Evolutionary conservation across 2,329 filamentous ascomycete species (phyloP).

Genomic region (Fusarium praegraminearum): DNA sequence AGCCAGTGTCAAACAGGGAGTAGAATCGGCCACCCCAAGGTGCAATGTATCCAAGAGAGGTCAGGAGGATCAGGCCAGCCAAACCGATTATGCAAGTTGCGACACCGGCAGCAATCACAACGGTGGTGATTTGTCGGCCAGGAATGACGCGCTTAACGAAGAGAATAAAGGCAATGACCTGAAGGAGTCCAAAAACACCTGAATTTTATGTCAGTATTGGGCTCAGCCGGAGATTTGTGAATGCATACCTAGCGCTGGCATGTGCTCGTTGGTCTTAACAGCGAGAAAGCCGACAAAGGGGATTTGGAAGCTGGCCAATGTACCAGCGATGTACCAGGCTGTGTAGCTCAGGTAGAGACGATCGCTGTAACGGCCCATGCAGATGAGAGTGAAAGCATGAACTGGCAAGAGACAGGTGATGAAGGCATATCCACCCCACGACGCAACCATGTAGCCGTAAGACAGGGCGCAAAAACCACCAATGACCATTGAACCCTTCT

Average conservation of each 20-base stretch:
- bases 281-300: conserved; percentile 98
- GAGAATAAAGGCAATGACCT: conserved; percentile 91
- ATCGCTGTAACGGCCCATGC: conserved; percentile 96
- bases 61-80: conserved; percentile 83
- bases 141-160: conserved; percentile 90
- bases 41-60: conserved; percentile 89
- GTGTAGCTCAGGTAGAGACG: conserved; percentile 96
- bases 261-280: conserved; percentile 97
- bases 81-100: conserved; percentile 79
- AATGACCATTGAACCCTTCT: conserved; percentile 97
- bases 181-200: conserved; percentile 96
- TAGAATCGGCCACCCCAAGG: conserved; percentile 99
- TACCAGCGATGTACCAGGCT: conserved; percentile 97
- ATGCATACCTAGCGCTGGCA: conserved; percentile 85
- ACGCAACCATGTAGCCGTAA: conserved; percentile 99
- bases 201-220: conserved; percentile 18
- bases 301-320: conserved; percentile 98
- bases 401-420: conserved; percentile 97
- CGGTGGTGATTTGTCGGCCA: conserved; percentile 92
- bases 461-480: conserved; percentile 93
- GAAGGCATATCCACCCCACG: conserved; percentile 99
- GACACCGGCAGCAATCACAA: conserved; percentile 82
- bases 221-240: neutral
- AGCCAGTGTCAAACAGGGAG: conserved; percentile 98
- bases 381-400: conserved; percentile 92